Percentiles rank a stretch among this genome's conserved stretches.
Conservation (phyloP, 257 asterid species). For the Fraxinus anomala region DNA sequence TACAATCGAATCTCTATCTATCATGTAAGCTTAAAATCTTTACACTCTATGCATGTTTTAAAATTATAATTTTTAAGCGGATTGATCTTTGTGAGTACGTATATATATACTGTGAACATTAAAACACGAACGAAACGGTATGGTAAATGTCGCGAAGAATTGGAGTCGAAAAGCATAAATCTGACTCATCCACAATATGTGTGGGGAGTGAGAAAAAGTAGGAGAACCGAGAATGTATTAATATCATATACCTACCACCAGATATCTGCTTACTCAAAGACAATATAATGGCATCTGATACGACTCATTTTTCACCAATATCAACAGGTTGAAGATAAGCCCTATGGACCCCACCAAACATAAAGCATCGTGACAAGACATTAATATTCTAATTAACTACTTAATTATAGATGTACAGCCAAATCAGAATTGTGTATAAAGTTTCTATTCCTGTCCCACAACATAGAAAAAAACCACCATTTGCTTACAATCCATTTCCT, state of each 20-base stretch:
- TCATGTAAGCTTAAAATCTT: no score
- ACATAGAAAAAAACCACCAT: background rate
- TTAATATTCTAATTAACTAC: constrained; percentile 5
- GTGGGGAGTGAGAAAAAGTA: no score
- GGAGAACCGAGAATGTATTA: no score
- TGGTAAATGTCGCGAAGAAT: no score
- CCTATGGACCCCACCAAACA: constrained; percentile 44
- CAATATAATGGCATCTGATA: constrained; percentile 8
- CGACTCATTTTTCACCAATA: constrained; percentile 25
- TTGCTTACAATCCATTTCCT: background rate
- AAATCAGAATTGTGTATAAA: constrained; percentile 17
- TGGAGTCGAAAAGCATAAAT: no score
- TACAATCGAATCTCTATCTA: no score
- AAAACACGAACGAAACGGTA: no score
- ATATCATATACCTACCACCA: background rate
- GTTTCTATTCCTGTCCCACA: background rate
- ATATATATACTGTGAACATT: no score
- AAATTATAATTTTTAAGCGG: no score
- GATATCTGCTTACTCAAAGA: background rate
- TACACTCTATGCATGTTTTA: no score
- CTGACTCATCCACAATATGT: no score
- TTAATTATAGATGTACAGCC: background rate
- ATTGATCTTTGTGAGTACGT: no score
- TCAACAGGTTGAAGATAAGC: constrained; percentile 62
- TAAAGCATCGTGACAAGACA: constrained; percentile 45